Base-by-base conservation (phyloP, 805 yeast genomes). In the Alloascoidea africana region DNA sequence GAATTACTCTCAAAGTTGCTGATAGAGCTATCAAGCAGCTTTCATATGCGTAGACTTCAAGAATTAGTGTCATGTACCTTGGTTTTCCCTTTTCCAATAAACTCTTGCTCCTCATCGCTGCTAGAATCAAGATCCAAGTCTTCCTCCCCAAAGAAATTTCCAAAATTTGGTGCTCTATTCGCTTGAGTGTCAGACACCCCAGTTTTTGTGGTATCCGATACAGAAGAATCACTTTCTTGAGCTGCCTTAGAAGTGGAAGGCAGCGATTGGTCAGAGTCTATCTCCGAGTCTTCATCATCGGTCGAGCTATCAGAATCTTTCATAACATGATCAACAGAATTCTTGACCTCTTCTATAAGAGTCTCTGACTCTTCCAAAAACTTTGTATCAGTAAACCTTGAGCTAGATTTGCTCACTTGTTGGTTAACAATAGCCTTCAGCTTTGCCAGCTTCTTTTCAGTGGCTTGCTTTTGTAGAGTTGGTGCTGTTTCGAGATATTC, bases 331-430 rank as follows among this genome's bases (percentile, higher is more conserved):
- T 44, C 47, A 1, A 55, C 58, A 3, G 56, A 39, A 2, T 46
- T 44, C 32, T 54, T 44, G 2, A 66, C 52, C 16, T 58, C 62
- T 5, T 57, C 57, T 30, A 56, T 40, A 36, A 59, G 51, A n/a
- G 43, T 46, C 32, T 66, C 68, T n/a, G 56, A 39, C 15, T 59
- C 60, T 5, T 63, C 65, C n/a, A 65, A 40, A 36, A 47, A 56
- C 39, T 52, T 45, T 4, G 52, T 50, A 38, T 65, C 66, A 11
- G 55, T 61, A 44, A 53, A 62, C 43, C 54, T 55, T 18, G 51
- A 45, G 16, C 48, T 49, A 38, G 50, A 47, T 18, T 44, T 41
- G 3, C 55, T 38, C 33, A 52, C 57, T 34, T 45, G 40, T 16
- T 51, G 51, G 33, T 45, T 43, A 5, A 65, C 37, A 1, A 65